A percentile compares a stretch with the other conserved stretches of the same genome.
Conservation (phyloP, 2,329 filamentous ascomycete genomes). For the Aspergillus neotritici region DNA sequence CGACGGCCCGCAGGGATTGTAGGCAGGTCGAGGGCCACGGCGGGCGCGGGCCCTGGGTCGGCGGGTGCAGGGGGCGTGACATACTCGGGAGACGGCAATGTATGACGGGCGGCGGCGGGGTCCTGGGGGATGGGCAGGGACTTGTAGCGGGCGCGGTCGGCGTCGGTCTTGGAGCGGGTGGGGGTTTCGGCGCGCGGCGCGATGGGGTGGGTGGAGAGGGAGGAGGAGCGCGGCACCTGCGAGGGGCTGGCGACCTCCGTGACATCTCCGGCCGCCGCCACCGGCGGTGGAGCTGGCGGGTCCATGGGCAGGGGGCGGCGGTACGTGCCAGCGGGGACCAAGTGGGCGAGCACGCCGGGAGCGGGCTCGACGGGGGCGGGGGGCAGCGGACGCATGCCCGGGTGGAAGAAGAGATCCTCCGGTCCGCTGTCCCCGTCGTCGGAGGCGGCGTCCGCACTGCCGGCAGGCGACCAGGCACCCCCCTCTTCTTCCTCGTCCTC, state of each 20-base stretch:
- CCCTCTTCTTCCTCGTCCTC: constrained; percentile 63
- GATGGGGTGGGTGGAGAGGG: constrained; percentile 73
- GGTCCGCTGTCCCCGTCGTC: constrained; percentile 65
- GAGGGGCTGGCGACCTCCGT: constrained; percentile 40
- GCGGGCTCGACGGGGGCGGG: constrained; percentile 57
- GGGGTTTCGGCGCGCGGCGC: constrained; percentile 74
- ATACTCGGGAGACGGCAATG: constrained; percentile 19
- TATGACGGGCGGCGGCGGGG: too few relatives aligned
- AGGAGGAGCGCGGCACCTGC: constrained; percentile 67
- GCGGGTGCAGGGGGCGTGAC: constrained; percentile 35
- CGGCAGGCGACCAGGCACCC: constrained; percentile 47
- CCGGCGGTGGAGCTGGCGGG: constrained; percentile 29
- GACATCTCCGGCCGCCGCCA: constrained; percentile 49
- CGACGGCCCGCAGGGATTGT: constrained; percentile 72
- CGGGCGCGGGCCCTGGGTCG: constrained; percentile 45
- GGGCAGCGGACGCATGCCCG: constrained; percentile 64
- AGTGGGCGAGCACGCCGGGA: constrained; percentile 43
- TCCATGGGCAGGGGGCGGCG: constrained; percentile 34
- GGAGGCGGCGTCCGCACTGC: constrained; percentile 60
- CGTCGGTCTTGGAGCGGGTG: constrained; percentile 91
- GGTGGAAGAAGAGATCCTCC: constrained; percentile 90
- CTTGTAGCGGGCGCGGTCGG: constrained; percentile 56
- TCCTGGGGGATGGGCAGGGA: constrained; percentile 40
- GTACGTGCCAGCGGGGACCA: constrained; percentile 57
- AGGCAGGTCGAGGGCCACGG: constrained; percentile 72